Evolutionary conservation across 495 filamentous ascomycete species (phyloP), one percentile per base, ranked within the genome.

Genomic region (Chaetomidium leptoderma): DNA sequence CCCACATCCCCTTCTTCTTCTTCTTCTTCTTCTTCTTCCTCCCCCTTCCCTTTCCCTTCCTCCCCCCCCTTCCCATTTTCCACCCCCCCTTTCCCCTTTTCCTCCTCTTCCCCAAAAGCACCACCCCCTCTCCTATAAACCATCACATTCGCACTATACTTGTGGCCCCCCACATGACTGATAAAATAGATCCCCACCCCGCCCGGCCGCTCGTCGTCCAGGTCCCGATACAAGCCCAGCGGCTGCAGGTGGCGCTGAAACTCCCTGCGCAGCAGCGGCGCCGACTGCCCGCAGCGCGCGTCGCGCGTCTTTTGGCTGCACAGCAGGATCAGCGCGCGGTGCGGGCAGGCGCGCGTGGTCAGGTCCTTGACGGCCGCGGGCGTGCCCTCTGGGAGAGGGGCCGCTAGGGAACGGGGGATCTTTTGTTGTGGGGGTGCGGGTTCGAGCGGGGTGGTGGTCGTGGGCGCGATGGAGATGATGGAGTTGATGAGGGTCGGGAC

Each of bases 151-250:
- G 92, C 93, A 7, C 83, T 82, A 69, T 90, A 97, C 72, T 95
- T 95, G 67, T 98, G 93, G 0, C 93, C 93, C 11, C 93, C 93
- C 0, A 97, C 90, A 67, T 98, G 93, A 61, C 84, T 91, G 63
- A 97, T 91, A 67, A 97, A 98, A 65, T 97, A 92, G 50, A 98
- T 87, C 1, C 90, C 92, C 4, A 95, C 92, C 2, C 95, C 93
- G 16, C 92, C 92, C 0, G 90, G 86, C 39, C 93, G 70, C 70
- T 88, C 84, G 66, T 98, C 93, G 50, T 91, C 83, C 35, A 92
- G 73, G 66, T 97, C 93, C 23, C 95, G 86, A 69, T 88, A 91
- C 5, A 98, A 72, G 0, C 91, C 90, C 3, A 92, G 75, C 0
- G 88, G 85, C 3, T 91, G 87, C 44, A 98, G 78, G 66, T 97